Percentiles rank a stretch among this genome's conserved stretches.
Evolutionary conservation across 2,329 filamentous ascomycete genomes (phyloP).

Genomic region (Blumeria hordei): DNA sequence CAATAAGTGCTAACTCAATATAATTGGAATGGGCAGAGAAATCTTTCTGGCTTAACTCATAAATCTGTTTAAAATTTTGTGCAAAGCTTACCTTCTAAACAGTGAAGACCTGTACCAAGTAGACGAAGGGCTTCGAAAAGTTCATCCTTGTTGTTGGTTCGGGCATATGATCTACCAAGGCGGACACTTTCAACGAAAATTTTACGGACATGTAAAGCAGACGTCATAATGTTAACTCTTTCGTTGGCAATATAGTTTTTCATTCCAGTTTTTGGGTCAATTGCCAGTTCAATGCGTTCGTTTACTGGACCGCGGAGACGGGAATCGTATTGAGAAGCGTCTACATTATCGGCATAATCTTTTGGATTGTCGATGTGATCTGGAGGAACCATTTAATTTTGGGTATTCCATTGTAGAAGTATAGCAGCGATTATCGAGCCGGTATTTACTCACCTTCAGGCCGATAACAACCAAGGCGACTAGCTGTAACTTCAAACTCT

Average conservation of each 20-base stretch:
- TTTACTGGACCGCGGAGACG: conserved; percentile 65
- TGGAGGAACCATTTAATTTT: background rate
- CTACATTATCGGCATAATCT: conserved; percentile 71
- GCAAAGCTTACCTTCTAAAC: conserved; percentile 32
- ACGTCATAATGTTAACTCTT: conserved; percentile 52
- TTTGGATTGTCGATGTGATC: conserved; percentile 63
- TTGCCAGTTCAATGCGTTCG: conserved; percentile 49
- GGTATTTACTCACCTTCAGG: conserved; percentile 23
- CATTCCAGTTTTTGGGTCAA: conserved; percentile 53
- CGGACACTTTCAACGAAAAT: conserved; percentile 54
- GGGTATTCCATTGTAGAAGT: background rate
- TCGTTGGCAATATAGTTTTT: conserved; percentile 95
- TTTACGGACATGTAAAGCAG: conserved; percentile 48
- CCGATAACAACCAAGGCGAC: conserved; percentile 58
- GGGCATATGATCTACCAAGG: conserved; percentile 50
- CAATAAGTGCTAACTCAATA: conserved; percentile 45
- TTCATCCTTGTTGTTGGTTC: conserved; percentile 44
- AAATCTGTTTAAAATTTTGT: background rate
- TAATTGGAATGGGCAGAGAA: background rate
- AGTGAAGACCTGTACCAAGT: conserved; percentile 72
- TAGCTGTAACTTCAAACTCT: conserved; percentile 65
- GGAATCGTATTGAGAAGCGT: conserved; percentile 60
- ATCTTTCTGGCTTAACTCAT: background rate
- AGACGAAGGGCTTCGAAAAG: conserved; percentile 70
- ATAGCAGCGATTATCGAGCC: background rate